Percentiles rank a stretch among this genome's conserved stretches.
phyloP scores from a whole-genome alignment of 108 stramenopile genomes.

The Discostella stelligeroides region DNA sequence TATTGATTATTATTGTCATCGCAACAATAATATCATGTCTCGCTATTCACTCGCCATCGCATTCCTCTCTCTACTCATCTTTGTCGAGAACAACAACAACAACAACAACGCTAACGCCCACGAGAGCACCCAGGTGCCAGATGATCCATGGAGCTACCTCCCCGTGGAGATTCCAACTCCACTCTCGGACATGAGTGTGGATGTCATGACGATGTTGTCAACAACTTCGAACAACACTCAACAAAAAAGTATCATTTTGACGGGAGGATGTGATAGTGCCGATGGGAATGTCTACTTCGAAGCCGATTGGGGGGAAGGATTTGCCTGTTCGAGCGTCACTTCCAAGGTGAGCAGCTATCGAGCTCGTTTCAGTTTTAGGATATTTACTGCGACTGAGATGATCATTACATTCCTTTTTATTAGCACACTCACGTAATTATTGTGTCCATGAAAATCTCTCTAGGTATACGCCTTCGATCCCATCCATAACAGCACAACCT shows the following conservation, averaged over 20 bases:
- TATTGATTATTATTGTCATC: too few species aligned
- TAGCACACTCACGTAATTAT: neutral
- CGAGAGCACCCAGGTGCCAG: too few species aligned
- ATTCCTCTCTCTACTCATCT: too few species aligned
- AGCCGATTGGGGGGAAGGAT: conserved; percentile 22
- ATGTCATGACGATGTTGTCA: too few species aligned
- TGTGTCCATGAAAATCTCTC: neutral
- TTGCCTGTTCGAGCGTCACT: conserved; percentile 19
- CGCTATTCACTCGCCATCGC: conserved; percentile 33
- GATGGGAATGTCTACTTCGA: conserved; percentile 31
- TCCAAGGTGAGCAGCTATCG: conserved; percentile 3
- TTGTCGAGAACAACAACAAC: too few species aligned
- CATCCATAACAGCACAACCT: neutral
- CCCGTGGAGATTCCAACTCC: conserved; percentile 9
- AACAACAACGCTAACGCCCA: too few species aligned
- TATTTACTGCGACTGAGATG: neutral
- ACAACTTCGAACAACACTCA: too few species aligned
- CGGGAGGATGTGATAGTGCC: conserved; percentile 61
- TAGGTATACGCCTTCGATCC: conserved; percentile 28
- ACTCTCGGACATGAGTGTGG: conserved; percentile 24
- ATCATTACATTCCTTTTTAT: neutral
- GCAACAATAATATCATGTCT: too few species aligned
- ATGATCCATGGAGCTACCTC: conserved; percentile 24
- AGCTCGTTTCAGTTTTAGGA: neutral
- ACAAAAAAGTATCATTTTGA: conserved; percentile 30